Evolutionary conservation across 2,329 filamentous ascomycete species (phyloP).

Genomic region (Chrysosporium keratinophilum): DNA sequence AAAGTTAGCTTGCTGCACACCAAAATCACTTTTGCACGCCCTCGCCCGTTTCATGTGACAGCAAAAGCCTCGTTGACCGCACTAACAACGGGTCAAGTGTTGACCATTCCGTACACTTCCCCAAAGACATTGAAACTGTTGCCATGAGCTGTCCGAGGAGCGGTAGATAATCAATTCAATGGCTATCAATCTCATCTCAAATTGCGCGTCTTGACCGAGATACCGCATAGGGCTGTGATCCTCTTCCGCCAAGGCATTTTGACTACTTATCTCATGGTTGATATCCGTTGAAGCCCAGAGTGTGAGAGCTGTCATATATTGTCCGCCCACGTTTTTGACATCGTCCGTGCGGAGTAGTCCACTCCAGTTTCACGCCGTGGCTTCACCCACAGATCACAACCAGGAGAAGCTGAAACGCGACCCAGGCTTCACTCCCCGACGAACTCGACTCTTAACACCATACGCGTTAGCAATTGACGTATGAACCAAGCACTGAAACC

Average conservation of each 20-base stretch:
- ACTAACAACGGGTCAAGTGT: background rate
- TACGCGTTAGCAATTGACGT: slow-evolving; percentile 9
- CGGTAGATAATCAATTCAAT: background rate
- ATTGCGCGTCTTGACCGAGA: background rate
- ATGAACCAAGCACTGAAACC: slow-evolving; percentile 3
- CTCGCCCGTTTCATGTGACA: slow-evolving; percentile 5
- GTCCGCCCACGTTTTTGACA: background rate
- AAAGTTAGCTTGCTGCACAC: slow-evolving; percentile 1
- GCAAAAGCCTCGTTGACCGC: background rate
- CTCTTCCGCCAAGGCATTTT: no score
- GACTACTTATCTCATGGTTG: background rate
- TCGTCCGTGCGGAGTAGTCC: background rate
- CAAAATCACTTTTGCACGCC: background rate
- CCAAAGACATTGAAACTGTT: background rate
- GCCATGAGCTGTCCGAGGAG: background rate
- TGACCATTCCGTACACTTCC: background rate
- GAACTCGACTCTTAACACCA: background rate
- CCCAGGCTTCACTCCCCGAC: background rate
- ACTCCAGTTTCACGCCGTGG: slow-evolving; percentile 5
- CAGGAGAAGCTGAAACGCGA: slow-evolving; percentile 4
- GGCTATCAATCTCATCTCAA: background rate
- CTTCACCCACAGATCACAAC: background rate
- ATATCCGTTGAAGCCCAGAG: background rate
- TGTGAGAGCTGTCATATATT: background rate
- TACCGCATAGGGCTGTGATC: background rate